Base-by-base conservation (phyloP, 192 early-diverging fungal species). In the Coemansia sp. region DNA sequence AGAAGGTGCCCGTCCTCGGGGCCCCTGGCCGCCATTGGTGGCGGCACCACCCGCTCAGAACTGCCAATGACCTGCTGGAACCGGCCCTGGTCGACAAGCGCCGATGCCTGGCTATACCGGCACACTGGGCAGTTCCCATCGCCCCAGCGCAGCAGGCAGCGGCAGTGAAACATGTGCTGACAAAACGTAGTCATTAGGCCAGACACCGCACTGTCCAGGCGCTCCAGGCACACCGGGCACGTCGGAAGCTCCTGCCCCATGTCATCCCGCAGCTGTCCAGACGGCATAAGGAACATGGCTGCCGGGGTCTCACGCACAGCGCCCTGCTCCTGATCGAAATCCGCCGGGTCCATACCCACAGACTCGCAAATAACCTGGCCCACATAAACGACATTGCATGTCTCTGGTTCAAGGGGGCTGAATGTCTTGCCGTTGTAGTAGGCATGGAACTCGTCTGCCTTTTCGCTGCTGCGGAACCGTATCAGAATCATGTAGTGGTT, bases 211-310 rank as follows among this genome's bases (percentile, higher is more conserved):
- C 86, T 73, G 67, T 99, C 96, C 85, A 99, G 87, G 14, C 92
- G 72, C 44, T 99, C 96, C 31, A 99, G 72, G 63, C 96, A 99
- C 6, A 99, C 93, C 3, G 96, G 94, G 55, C 96, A 99, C 0
- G 88, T 92, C 2, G 94, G 93, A 13, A 95, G 63, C 60, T 96
- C 91, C 21, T 39, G 43, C 18, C 53, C 35, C 12, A 13, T 36
- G 8, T 10, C 5, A 19, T 38, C 48, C 17, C 35, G 22, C 19
- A 38, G 29, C n/a, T n/a, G n/a, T n/a, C n/a, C n/a, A n/a, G 34
- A 13, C 2, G 70, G 73, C 22, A 54, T 60, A 32, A 60, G 22
- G 20, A 60, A 55, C 46, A 64, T 18, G 6, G 47, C 52, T 11
- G 51, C 47, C 5, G 53, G 49, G 34, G 29, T 29, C 17, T 52